A percentile compares a stretch with the other conserved stretches of the same genome.
These are phyloP conservation scores for Eucalyptus coolabah DNA, from an alignment of 345 rosid genomes.

Conservation along the genomic window DNA sequence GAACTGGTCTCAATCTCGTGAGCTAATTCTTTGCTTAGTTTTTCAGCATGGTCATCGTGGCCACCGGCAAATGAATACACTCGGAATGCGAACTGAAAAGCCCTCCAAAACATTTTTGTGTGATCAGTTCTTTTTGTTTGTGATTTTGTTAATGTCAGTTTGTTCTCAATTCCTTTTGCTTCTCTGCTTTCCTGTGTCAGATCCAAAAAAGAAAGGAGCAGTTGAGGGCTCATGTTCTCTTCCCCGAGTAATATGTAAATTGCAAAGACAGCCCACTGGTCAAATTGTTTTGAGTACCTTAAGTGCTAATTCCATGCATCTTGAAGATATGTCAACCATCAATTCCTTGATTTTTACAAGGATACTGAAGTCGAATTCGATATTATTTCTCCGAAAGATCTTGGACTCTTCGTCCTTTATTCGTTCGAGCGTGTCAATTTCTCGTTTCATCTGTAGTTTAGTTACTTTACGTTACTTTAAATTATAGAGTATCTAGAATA, in stretches of 20 bases:
- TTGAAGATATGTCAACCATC: constrained; percentile 85
- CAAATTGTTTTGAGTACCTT: constrained; percentile 25
- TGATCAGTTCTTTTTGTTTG: constrained; percentile 13
- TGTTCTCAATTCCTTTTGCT: constrained; percentile 27
- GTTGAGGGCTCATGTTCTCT: background rate
- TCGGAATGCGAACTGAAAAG: constrained; percentile 83
- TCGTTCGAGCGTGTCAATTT: constrained; percentile 61
- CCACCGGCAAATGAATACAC: constrained; percentile 93
- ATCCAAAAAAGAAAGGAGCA: background rate
- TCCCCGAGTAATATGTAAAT: background rate
- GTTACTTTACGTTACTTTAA: background rate
- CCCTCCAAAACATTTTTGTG: constrained; percentile 73
- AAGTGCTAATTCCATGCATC: constrained; percentile 79
- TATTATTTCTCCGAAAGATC: constrained; percentile 62
- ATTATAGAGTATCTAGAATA: background rate
- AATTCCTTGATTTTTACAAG: constrained; percentile 73
- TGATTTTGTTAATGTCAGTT: constrained; percentile 4
- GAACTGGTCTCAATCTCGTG: constrained; percentile 48
- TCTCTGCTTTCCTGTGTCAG: constrained; percentile 51
- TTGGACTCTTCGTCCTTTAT: constrained; percentile 81
- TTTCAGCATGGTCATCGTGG: constrained; percentile 85
- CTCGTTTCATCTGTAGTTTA: constrained; percentile 53
- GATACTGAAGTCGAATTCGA: constrained; percentile 66
- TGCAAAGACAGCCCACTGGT: background rate
- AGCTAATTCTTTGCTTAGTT: constrained; percentile 69